phyloP scores from a whole-genome alignment of 2,329 filamentous ascomycete species.

The Claviceps maximensis region DNA sequence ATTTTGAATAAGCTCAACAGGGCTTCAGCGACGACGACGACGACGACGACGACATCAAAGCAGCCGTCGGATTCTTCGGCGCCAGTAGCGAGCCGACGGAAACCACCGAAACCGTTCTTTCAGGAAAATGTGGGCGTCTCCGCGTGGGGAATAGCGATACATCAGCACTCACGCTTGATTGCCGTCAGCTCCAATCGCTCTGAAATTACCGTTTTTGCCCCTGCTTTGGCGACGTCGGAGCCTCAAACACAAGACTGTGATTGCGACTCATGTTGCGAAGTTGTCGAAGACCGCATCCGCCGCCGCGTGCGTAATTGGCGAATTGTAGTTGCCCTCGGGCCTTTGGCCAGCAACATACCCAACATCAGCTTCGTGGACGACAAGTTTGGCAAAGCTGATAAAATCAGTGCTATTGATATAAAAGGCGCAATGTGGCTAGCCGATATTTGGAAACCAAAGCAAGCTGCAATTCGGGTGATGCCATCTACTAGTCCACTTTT shows the following conservation, averaged over 20 bases:
- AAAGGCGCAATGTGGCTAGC: constrained; percentile 34
- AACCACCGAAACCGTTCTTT: constrained; percentile 43
- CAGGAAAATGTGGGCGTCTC: constrained; percentile 62
- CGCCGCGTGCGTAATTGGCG: constrained; percentile 34
- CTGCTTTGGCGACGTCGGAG: constrained; percentile 20
- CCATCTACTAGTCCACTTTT: constrained; percentile 7
- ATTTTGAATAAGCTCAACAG: constrained; percentile 19
- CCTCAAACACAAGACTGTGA: constrained; percentile 1
- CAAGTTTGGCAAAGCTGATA: constrained; percentile 31
- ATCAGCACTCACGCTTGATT: constrained; percentile 68
- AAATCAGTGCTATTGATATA: constrained; percentile 38
- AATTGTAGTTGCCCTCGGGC: constrained; percentile 31
- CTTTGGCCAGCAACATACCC: constrained; percentile 33
- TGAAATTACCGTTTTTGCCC: constrained; percentile 40
- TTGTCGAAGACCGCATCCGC: constrained; percentile 21
- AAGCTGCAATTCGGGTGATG: constrained; percentile 15
- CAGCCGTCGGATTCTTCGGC: background rate
- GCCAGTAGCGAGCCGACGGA: constrained; percentile 1
- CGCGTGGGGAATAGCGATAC: constrained; percentile 82
- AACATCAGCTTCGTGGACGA: constrained; percentile 39
- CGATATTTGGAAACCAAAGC: constrained; percentile 34
- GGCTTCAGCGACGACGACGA: background rate
- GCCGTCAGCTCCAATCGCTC: constrained; percentile 68
- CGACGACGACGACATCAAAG: constrained; percentile 3
- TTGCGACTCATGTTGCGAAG: constrained; percentile 5